Evolutionary conservation across 2,329 filamentous ascomycete species (phyloP).

Genomic region (Plenodomus biglobosus): DNA sequence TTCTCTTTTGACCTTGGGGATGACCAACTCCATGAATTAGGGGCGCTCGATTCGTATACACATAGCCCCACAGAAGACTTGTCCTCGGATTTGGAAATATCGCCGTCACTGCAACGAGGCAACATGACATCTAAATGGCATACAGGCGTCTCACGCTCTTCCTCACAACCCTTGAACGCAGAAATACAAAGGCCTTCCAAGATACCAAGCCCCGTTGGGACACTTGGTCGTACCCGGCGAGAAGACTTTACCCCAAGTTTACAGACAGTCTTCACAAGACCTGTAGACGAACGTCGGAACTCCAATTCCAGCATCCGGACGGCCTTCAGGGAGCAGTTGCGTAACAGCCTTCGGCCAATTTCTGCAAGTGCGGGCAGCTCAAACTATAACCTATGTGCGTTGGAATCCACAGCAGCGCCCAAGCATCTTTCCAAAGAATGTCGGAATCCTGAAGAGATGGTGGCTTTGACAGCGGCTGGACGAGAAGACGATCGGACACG

Average conservation of each 20-base stretch:
- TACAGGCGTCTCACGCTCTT: not conserved
- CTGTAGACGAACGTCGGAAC: slow-evolving; percentile 24
- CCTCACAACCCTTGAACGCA: slow-evolving; percentile 5
- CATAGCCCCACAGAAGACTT: not conserved
- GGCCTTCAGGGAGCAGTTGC: slow-evolving; percentile 25
- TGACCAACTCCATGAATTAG: slow-evolving; percentile 33
- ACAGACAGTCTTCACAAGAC: slow-evolving; percentile 28
- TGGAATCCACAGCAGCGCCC: not conserved
- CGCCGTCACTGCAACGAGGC: not conserved
- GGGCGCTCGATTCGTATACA: slow-evolving; percentile 1
- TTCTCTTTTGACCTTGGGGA: slow-evolving; percentile 51
- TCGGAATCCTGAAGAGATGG: not conserved
- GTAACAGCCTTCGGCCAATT: slow-evolving; percentile 11
- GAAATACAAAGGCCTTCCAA: slow-evolving; percentile 36
- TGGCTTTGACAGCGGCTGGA: slow-evolving; percentile 24
- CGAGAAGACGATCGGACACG: slow-evolving; percentile 7
- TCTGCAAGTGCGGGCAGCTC: slow-evolving; percentile 26
- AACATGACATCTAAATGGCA: not conserved
- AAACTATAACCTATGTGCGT: slow-evolving; percentile 7
- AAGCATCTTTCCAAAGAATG: not conserved
- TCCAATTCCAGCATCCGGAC: slow-evolving; percentile 38
- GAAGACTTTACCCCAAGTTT: slow-evolving; percentile 45
- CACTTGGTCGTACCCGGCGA: slow-evolving; percentile 40
- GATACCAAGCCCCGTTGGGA: slow-evolving; percentile 49
- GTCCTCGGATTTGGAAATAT: slow-evolving; percentile 3